A percentile compares a stretch with the other conserved stretches of the same genome.
phyloP scores from a whole-genome alignment of 2,329 filamentous ascomycete genomes.

The Cladosporium sp. region DNA sequence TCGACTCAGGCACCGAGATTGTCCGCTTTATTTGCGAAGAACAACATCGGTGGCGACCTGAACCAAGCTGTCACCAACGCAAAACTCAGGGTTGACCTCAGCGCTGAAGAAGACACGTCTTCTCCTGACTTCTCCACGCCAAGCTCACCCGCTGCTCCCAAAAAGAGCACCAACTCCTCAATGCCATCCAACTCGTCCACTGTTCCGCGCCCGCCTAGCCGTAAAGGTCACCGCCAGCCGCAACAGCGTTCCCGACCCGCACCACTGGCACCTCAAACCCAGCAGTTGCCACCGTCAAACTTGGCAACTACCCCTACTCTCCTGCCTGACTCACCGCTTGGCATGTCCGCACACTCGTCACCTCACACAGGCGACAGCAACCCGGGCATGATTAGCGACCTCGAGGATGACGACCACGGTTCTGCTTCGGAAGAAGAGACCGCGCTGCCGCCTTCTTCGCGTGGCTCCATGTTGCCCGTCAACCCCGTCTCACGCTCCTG shows the following conservation, averaged over 20 bases:
- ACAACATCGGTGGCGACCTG: constrained; percentile 45
- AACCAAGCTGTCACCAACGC: constrained; percentile 35
- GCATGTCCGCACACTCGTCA: constrained; percentile 37
- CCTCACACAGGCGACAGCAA: constrained; percentile 53
- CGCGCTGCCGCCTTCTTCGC: constrained; percentile 21
- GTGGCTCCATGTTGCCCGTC: constrained; percentile 32
- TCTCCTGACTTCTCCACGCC: constrained; percentile 23
- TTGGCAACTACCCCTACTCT: constrained; percentile 14
- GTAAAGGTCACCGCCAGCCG: constrained; percentile 35
- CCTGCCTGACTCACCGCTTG: constrained; percentile 3
- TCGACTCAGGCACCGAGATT: constrained; percentile 48
- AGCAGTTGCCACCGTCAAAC: neutral
- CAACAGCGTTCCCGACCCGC: constrained; percentile 33
- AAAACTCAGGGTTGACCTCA: constrained; percentile 39
- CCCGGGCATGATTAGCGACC: constrained; percentile 53
- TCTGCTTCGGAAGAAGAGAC: constrained; percentile 25
- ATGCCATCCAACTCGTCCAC: neutral
- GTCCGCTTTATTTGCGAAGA: constrained; percentile 44
- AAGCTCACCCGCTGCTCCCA: constrained; percentile 15
- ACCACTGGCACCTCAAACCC: constrained; percentile 31
- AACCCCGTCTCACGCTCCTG: constrained; percentile 32
- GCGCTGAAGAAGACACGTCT: constrained; percentile 33
- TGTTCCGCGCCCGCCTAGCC: constrained; percentile 30
- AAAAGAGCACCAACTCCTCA: constrained; percentile 9
- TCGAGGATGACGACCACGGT: constrained; percentile 52